Conservation (phyloP, 2,329 filamentous ascomycete genomes). For the Zymoseptoria brevis region DNA sequence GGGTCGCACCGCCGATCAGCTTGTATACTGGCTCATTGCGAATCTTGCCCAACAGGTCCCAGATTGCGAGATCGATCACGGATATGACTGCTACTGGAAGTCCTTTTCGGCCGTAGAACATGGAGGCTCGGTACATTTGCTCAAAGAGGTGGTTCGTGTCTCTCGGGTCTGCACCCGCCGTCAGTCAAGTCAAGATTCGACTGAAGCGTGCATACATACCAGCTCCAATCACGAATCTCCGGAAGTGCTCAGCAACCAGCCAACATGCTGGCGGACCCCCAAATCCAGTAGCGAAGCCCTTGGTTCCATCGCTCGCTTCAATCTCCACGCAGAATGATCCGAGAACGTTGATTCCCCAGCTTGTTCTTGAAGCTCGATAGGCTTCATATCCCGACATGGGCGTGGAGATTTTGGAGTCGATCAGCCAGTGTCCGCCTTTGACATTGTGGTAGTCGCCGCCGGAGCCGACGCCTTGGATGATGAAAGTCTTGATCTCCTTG, state of each 20-base stretch:
- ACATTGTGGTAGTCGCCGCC: slow-evolving; percentile 92
- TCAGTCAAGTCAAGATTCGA: slow-evolving; percentile 6
- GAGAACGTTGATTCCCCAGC: slow-evolving; percentile 92
- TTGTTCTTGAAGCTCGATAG: slow-evolving; percentile 79
- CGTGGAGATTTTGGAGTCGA: slow-evolving; percentile 86
- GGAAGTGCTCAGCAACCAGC: slow-evolving; percentile 88
- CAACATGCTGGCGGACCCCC: slow-evolving; percentile 90
- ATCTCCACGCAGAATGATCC: slow-evolving; percentile 89
- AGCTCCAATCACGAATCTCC: slow-evolving; percentile 79
- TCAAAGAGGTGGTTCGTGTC: slow-evolving; percentile 90
- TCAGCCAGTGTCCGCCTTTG: slow-evolving; percentile 64
- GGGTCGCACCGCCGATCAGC: slow-evolving; percentile 83
- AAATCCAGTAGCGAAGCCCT: slow-evolving; percentile 89
- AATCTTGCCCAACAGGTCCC: slow-evolving; percentile 87
- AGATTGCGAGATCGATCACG: slow-evolving; percentile 85
- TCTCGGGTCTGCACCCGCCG: slow-evolving; percentile 57
- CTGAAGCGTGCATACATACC: slow-evolving; percentile 33
- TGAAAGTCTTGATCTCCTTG: slow-evolving; percentile 64
- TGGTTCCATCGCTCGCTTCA: slow-evolving; percentile 81
- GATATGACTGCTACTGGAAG: slow-evolving; percentile 86
- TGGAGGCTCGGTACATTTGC: slow-evolving; percentile 91
- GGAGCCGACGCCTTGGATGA: slow-evolving; percentile 56
- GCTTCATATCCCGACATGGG: slow-evolving; percentile 85
- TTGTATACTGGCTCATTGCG: slow-evolving; percentile 91
- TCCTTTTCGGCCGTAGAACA: slow-evolving; percentile 95